Evolutionary conservation across 148 eudicot genomes (phyloP).

Genomic region (Simmondsia chinensis): DNA sequence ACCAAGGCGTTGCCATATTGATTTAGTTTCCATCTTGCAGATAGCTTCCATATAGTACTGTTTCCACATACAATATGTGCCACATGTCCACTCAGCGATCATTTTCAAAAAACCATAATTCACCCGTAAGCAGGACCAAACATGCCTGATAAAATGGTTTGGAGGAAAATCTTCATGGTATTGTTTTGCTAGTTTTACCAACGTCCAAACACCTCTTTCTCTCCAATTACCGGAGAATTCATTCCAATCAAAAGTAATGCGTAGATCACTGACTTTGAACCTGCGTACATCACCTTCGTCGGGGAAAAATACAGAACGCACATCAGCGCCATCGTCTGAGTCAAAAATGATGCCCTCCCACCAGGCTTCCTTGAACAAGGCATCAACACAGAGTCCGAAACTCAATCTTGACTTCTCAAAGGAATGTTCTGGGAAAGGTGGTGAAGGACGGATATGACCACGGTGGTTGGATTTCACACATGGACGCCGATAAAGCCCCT

Average conservation of each 20-base stretch:
- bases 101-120: conserved; percentile 40
- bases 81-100: conserved; percentile 47
- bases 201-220: conserved; percentile 33
- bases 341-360: conserved; percentile 45
- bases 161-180: conserved; percentile 11
- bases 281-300: conserved; percentile 35
- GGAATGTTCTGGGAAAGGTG: conserved; percentile 11
- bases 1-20: conserved; percentile 6
- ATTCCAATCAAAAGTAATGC: conserved; percentile 34
- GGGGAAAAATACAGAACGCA: conserved; percentile 32
- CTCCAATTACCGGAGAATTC: conserved; percentile 35
- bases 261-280: conserved; percentile 22
- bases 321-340: conserved; percentile 22
- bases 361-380: conserved; percentile 35
- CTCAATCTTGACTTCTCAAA: conserved; percentile 8
- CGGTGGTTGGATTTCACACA: conserved; percentile 29
- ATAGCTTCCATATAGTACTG: conserved; percentile 29
- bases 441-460: conserved; percentile 33
- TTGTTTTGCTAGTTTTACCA: conserved; percentile 28
- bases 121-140: conserved; percentile 27
- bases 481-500: conserved; percentile 31
- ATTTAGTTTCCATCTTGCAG: conserved; percentile 13
- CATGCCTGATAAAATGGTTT: conserved; percentile 17
- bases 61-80: conserved; percentile 35
- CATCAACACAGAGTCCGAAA: conserved; percentile 42